Percentiles rank a stretch among this genome's conserved stretches.
phyloP scores from a whole-genome alignment of 2,329 filamentous ascomycete species.

The Pestalotiopsis fici region DNA sequence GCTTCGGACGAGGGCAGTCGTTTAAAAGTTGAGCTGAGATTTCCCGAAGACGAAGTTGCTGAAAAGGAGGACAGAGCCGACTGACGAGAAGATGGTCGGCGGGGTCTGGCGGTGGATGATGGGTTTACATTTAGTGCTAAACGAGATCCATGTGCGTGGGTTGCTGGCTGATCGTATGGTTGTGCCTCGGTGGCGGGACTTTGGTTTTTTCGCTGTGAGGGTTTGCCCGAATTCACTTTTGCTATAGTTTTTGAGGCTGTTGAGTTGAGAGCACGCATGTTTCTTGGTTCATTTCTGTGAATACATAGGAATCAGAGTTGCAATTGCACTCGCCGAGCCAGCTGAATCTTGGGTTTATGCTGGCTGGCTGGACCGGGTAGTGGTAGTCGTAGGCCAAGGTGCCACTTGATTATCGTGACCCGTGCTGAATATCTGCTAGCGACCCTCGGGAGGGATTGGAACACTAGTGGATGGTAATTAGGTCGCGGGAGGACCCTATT shows the following conservation, averaged over 20 bases:
- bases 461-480: neutral
- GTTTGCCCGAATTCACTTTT: neutral
- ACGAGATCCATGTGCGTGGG: conserved; percentile 1
- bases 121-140: neutral
- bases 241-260: neutral
- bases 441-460: neutral
- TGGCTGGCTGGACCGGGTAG: neutral
- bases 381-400: neutral
- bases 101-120: conserved; percentile 1
- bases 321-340: neutral
- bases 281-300: neutral
- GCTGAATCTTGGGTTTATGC: neutral
- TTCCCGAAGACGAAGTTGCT: neutral
- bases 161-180: neutral
- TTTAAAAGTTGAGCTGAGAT: conserved; percentile 11
- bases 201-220: neutral
- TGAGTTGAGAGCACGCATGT: conserved; percentile 9
- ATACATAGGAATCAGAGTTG: neutral
- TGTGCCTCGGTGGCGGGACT: neutral
- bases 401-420: neutral
- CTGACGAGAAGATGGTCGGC: conserved; percentile 13
- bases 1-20: conserved; percentile 15
- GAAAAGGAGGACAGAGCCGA: conserved; percentile 11
- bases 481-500: neutral
- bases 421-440: neutral